Percentiles rank a stretch among this genome's conserved stretches.
phyloP scores from a whole-genome alignment of 495 filamentous ascomycete genomes.

The Penicillium dipodomyicola region DNA sequence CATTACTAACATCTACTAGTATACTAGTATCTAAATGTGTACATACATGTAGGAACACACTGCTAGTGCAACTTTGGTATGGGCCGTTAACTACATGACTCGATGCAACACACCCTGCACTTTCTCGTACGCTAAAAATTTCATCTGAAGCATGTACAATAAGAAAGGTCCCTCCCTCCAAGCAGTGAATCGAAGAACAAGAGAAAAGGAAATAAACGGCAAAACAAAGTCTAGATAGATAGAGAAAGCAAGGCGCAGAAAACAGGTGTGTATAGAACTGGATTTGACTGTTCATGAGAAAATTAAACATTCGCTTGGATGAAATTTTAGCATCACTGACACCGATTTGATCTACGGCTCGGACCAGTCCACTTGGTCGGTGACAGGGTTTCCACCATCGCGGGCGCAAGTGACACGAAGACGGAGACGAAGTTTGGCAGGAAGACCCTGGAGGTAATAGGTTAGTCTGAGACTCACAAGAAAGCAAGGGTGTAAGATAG shows the following conservation, averaged over 20 bases:
- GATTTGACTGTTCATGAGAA: constrained; percentile 18
- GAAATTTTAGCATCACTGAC: constrained; percentile 13
- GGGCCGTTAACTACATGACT: not conserved
- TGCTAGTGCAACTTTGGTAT: not conserved
- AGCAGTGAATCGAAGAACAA: constrained; percentile 8
- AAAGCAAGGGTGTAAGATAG: not conserved
- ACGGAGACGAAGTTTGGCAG: constrained; percentile 72
- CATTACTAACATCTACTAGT: not conserved
- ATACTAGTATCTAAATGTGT: not conserved
- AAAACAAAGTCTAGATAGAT: constrained; percentile 17
- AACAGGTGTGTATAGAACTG: constrained; percentile 21
- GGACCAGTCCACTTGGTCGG: constrained; percentile 94
- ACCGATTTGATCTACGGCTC: constrained; percentile 55
- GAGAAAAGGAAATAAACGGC: not conserved
- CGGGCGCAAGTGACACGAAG: constrained; percentile 79
- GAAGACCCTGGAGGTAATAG: constrained; percentile 50
- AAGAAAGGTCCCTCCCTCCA: constrained; percentile 4
- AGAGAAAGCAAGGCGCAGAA: not conserved
- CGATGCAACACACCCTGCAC: not conserved
- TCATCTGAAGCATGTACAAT: constrained; percentile 33
- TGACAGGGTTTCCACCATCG: constrained; percentile 64
- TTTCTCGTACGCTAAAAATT: constrained; percentile 8
- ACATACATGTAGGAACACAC: not conserved
- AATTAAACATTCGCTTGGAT: constrained; percentile 23
- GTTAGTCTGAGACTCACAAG: constrained; percentile 8